Base-by-base conservation (phyloP, 1,284 basidiomycete genomes). In the Irpex rosettiformis region DNA sequence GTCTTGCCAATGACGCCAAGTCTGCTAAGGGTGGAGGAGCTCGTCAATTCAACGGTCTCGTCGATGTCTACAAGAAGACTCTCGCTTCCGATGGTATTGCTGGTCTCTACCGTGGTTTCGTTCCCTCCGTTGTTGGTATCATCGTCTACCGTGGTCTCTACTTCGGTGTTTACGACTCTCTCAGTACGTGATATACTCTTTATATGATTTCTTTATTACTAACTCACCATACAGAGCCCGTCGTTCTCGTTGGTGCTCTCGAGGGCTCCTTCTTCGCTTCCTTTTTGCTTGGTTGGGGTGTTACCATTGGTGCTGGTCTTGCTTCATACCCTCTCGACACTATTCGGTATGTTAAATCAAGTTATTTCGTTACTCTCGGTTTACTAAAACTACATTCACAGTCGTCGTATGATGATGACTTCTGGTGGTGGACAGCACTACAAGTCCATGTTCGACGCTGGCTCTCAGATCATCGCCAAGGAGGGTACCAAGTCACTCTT, bases 381-480 rank as follows among this genome's bases (percentile, higher is more conserved):
- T 58, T 51, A 51, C 25, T 51, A 64, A 66, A 65, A 55, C 60
- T 65, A 57, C 62, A 27, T 22, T 18, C 16, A 58, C 56, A 89
- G 93, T 89, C 91, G 93, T 88, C 91, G 92, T 66, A 94, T 94
- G 92, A 94, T 94, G 92, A 94, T 94, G 92, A 94, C 92, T 42
- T 94, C 92, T 27, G 91, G 91, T 65, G 86, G 84, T 67, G 82
- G 83, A 69, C 83, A 86, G 59, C 90, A 94, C 83, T 94, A 94
- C 85, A 93, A 93, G 82, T 91, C 88, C 63, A 93, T 93, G 91
- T 93, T 91, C 75, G 90, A 93, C 67, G 88, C 89, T 71, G 89
- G 83, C 54, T 82, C 89, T 21, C 89, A 87, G 79, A 93, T 96
- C 71, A 73, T 96, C 68, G 85, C 88, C 72, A 94, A 94, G 84